Evolutionary conservation across 192 early-diverging fungal genomes (phyloP), one percentile per base, ranked within the genome.

Genomic region (Chytriomyces confervae): DNA sequence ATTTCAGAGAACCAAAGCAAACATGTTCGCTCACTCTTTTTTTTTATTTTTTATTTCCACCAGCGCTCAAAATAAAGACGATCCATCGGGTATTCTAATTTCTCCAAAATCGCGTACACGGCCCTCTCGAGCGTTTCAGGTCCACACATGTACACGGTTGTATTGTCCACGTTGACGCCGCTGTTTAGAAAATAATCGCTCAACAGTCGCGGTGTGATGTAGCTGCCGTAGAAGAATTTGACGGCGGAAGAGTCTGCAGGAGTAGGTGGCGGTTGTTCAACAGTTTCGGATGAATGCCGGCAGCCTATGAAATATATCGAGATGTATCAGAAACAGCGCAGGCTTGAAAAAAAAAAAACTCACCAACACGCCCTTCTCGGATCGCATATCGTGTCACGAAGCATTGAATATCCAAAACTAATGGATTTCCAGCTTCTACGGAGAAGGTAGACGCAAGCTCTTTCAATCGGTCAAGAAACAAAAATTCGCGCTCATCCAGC

Each of bases 81-180:
- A 13, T 57, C 53, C 24, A 74, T 23, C 11, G 72, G 72, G 45
- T 63, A 74, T 44, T 74, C 72, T 9, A 74, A 61, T 63, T 74
- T n/a, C 9, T 60, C 6, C 13, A 74, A 27, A 74, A 46, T 20
- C 7, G 61, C 61, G n/a, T 74, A 46, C 43, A 74, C 72, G 11
- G 72, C 57, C 9, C 72, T 16, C 45, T 74, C 72, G 0, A 74
- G 61, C 1, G 61, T 50, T 46, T 74, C 72, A 3, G 72, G 72
- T 45, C 72, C 72, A n/a, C 72, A 74, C 72, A 74, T 74, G 46
- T 74, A 74, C 7, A 74, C 61, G 18, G 45, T 49, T 16, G 72
- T 74, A 63, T 63, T 45, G 43, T 63, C 72, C 24, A 36, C 20
- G 20, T 16, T 47, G 9, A 61, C 29, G 47, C 63, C 61, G 43